Percentiles rank a stretch among this genome's conserved stretches.
phyloP scores from a whole-genome alignment of 73 alveolate species.

The Symbiodinium pilosum region DNA sequence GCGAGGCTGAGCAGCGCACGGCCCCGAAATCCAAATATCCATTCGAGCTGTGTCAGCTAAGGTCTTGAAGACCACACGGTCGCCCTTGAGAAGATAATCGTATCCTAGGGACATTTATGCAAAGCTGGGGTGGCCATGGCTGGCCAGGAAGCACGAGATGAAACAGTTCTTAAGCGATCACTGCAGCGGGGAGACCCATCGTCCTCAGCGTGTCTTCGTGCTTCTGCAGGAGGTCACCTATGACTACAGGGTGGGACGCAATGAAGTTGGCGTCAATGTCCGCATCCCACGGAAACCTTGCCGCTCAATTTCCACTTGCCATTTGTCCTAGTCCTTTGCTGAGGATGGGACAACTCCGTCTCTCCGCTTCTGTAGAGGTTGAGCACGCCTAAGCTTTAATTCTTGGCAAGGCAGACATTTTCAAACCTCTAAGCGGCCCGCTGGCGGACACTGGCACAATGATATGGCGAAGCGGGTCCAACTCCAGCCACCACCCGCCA shows the following conservation, averaged over 20 bases:
- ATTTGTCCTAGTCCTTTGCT: neutral
- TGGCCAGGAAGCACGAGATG: neutral
- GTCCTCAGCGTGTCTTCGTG: constrained; percentile 41
- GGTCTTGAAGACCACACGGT: constrained; percentile 71
- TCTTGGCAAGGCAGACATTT: neutral
- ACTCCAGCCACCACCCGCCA: constrained; percentile 82
- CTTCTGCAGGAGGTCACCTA: constrained; percentile 56
- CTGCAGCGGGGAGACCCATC: constrained; percentile 16
- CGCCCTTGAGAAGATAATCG: constrained; percentile 66
- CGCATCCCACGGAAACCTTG: constrained; percentile 92
- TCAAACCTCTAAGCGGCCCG: neutral
- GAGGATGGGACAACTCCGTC: constrained; percentile 45
- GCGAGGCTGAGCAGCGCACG: neutral
- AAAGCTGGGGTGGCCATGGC: neutral
- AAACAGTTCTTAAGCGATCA: neutral
- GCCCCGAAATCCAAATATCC: constrained; percentile 94
- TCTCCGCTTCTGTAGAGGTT: constrained; percentile 89
- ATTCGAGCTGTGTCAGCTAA: constrained; percentile 82
- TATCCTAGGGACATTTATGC: constrained; percentile 10
- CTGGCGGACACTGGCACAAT: constrained; percentile 94
- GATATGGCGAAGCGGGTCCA: constrained; percentile 81
- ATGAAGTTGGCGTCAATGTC: constrained; percentile 91
- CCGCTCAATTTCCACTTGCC: neutral
- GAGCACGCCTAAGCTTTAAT: constrained; percentile 38
- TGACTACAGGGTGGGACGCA: constrained; percentile 61